Evolutionary conservation across 2,329 filamentous ascomycete species (phyloP), one percentile per base, ranked within the genome.

Genomic region (Byssochlamys sp.): DNA sequence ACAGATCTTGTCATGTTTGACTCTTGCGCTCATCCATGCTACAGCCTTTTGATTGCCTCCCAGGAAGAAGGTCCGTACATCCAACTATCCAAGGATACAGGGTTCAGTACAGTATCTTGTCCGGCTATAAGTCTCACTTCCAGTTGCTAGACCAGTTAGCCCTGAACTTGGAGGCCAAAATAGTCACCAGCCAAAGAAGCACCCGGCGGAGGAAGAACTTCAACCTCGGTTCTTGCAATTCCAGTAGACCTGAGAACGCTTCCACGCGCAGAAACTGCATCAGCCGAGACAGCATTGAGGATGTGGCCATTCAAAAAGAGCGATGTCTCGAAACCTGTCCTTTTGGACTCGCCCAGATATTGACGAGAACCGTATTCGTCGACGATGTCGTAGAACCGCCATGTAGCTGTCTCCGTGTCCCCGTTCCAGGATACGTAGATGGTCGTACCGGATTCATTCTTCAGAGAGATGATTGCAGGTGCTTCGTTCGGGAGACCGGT

Each of bases 341-440:
- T 65, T 9, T 60, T 54, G 10, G 57, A 45, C 50, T 72, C 62
- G n/a, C 68, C 70, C 52, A 71, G 51, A 45, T 62, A 69, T 14
- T 60, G 58, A 3, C 67, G 62, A 2, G 66, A 68, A 11, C 60
- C 66, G 52, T 61, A 62, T 7, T 59, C 57, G 53, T 68, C 65
- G 0, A 60, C 61, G 12, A 67, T 63, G 3, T 73, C 74, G 63
- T 77, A 81, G 62, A 83, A 81, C 27, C 75, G 72, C 83, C 82
- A 81, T 3, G 57, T 48, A 2, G 63, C 68, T 0, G 76, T 77
- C 63, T 77, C 74, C 0, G 78, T 81, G 53, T 78, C 78, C 3
- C 79, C 79, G 57, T 81, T 81, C 79, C 79, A 81, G 3, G 78
- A 82, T 1, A 82, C 80, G 66, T 80, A 84, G n/a, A 77, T 67